Conservation (phyloP, 169 alveolate genomes). For the Babesia caballi region DNA sequence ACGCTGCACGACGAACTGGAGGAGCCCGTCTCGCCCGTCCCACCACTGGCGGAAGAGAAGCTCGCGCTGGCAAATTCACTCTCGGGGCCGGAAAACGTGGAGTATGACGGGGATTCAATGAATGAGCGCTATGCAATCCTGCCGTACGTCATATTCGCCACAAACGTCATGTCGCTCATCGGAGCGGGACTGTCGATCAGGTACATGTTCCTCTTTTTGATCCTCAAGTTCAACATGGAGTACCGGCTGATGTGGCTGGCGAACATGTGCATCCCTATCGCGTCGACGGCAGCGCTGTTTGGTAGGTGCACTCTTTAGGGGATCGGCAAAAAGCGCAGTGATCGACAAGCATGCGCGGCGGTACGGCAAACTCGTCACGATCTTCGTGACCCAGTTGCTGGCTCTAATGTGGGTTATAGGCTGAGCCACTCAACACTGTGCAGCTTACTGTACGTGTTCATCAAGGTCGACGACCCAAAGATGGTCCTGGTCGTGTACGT, state of each 20-base stretch:
- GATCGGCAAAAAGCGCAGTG: background rate
- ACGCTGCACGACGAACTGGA: background rate
- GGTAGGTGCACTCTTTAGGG: slow-evolving; percentile 1
- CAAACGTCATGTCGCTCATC: slow-evolving; percentile 27
- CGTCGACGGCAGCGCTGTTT: slow-evolving; percentile 21
- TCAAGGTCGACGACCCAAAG: background rate
- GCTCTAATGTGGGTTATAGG: slow-evolving; percentile 34
- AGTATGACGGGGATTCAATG: background rate
- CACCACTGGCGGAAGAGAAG: background rate
- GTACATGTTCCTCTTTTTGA: slow-evolving; percentile 42
- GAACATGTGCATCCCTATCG: slow-evolving; percentile 26
- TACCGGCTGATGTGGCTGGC: slow-evolving; percentile 45
- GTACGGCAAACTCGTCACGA: slow-evolving; percentile 39
- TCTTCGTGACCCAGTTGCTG: slow-evolving; percentile 20
- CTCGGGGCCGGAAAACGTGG: background rate
- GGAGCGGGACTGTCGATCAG: slow-evolving; percentile 63
- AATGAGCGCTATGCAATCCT: slow-evolving; percentile 12
- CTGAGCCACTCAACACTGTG: background rate
- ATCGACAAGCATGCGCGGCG: slow-evolving; percentile 34
- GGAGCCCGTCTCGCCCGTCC: slow-evolving; percentile 1
- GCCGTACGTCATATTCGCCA: slow-evolving; percentile 42
- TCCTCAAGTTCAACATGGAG: slow-evolving; percentile 23
- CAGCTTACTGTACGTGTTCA: slow-evolving; percentile 20
- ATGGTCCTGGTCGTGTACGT: slow-evolving; percentile 21
- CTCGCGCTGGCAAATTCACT: background rate